A percentile compares a stretch with the other conserved stretches of the same genome.
Conservation (phyloP, 768 basidiomycete genomes). For the Calocybe cyanea region DNA sequence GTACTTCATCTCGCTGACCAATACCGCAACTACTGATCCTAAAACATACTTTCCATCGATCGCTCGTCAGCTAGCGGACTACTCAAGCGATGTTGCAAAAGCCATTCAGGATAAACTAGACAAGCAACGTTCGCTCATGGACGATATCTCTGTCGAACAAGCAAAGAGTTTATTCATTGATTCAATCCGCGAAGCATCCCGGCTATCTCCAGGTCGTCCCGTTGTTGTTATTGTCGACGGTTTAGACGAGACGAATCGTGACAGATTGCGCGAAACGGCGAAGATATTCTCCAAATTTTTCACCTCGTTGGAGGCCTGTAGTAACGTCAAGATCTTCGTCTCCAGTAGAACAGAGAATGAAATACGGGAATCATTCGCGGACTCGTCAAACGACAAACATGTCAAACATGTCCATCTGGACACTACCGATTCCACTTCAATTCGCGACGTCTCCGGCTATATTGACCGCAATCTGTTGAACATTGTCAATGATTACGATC, state of each 20-base stretch:
- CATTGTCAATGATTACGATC: conserved; percentile 6
- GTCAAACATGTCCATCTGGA: conserved; percentile 18
- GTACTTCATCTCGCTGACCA: conserved; percentile 12
- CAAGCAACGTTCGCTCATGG: conserved; percentile 10
- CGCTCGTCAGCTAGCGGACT: no score
- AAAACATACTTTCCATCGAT: no score
- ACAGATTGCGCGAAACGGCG: conserved; percentile 7
- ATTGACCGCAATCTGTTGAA: conserved; percentile 4
- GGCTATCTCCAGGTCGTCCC: conserved; percentile 3
- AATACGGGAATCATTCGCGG: conserved; percentile 14
- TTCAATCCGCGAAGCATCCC: conserved; percentile 7
- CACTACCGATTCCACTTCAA: conserved; percentile 12
- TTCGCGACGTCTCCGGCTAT: conserved; percentile 13
- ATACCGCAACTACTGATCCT: conserved; percentile 12
- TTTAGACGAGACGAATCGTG: conserved; percentile 16
- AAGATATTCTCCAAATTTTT: conserved; percentile 14
- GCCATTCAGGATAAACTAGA: conserved; percentile 7
- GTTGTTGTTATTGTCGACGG: conserved; percentile 19
- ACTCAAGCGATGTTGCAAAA: conserved; percentile 3
- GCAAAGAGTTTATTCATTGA: conserved; percentile 14
- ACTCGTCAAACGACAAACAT: conserved; percentile 4
- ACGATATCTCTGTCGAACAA: conserved; percentile 10
- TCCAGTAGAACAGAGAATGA: conserved; percentile 19
- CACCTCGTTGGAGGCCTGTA: conserved; percentile 2
- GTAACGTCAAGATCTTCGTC: conserved; percentile 16